These are phyloP conservation scores for Crucibulum laeve DNA, from an alignment of 768 basidiomycete species.

Conservation along the genomic window DNA sequence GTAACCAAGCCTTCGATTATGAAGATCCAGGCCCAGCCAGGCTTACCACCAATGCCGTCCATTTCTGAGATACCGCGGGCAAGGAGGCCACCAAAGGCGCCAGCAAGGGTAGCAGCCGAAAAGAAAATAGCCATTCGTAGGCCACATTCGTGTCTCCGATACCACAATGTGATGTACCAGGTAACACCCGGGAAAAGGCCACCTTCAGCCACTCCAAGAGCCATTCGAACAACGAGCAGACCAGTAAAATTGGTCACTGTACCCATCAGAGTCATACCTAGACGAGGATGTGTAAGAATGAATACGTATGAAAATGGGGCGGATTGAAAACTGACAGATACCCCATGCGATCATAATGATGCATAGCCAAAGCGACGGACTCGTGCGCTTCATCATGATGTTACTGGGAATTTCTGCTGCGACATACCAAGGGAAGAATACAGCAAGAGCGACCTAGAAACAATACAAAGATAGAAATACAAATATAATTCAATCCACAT, in stretches of 20 bases:
- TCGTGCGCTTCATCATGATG: constrained; percentile 28
- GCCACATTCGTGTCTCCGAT: constrained; percentile 25
- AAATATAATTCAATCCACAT: neutral
- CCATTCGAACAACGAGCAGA: constrained; percentile 20
- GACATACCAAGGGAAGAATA: constrained; percentile 28
- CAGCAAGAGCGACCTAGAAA: constrained; percentile 22
- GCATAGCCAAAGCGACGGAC: constrained; percentile 26
- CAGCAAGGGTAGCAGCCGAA: constrained; percentile 25
- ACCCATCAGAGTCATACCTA: constrained; percentile 27
- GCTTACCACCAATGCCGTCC: constrained; percentile 17
- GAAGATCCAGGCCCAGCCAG: constrained; percentile 31
- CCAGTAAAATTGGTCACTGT: constrained; percentile 18
- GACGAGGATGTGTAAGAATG: neutral
- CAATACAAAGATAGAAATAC: neutral
- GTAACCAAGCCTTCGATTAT: constrained; percentile 26
- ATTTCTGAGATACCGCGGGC: constrained; percentile 23
- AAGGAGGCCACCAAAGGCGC: constrained; percentile 26
- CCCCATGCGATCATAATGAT: constrained; percentile 29
- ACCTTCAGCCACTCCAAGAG: constrained; percentile 24
- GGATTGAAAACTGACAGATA: constrained; percentile 14
- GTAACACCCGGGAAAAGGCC: constrained; percentile 26
- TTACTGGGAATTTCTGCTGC: constrained; percentile 27
- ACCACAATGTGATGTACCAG: constrained; percentile 27
- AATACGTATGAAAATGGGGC: neutral
- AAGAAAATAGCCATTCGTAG: constrained; percentile 28